A percentile compares a stretch with the other conserved stretches of the same genome.
Evolutionary conservation across 1,284 basidiomycete species (phyloP).

Genomic region (Bondarzewia mesenterica): DNA sequence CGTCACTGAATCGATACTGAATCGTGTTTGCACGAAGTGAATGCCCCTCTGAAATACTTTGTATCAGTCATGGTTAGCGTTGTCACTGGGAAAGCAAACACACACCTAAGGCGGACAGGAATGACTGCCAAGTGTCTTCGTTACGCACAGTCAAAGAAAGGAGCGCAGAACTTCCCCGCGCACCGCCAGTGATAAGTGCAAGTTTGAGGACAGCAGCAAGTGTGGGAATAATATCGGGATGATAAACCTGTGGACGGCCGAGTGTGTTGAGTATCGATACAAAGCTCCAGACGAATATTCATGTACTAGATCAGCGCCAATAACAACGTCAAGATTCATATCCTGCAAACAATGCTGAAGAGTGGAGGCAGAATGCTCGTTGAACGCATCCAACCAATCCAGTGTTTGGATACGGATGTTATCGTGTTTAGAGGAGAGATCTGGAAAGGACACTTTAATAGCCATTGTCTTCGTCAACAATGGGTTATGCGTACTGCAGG

Average conservation of each 20-base stretch:
- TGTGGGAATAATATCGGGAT: conserved; percentile 51
- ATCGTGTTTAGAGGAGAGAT: conserved; percentile 41
- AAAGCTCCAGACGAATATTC: conserved; percentile 1
- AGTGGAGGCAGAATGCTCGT: conserved; percentile 19
- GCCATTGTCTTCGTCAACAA: not conserved
- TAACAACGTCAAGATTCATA: conserved; percentile 42
- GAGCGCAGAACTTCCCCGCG: conserved; percentile 26
- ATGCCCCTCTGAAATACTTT: conserved; percentile 3
- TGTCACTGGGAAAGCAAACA: not conserved
- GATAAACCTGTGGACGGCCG: conserved; percentile 48
- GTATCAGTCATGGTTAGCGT: not conserved
- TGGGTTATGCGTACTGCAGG: conserved; percentile 48
- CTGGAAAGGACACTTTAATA: conserved; percentile 24
- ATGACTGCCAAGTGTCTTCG: conserved; percentile 31
- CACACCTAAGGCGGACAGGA: conserved; percentile 18
- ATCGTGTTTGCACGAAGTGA: conserved; percentile 3
- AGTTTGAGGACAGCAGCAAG: conserved; percentile 44
- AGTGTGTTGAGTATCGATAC: not conserved
- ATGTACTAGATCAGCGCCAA: conserved; percentile 65
- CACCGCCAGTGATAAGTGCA: conserved; percentile 27
- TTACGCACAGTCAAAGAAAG: conserved; percentile 54
- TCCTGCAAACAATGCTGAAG: conserved; percentile 29
- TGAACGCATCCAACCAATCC: conserved; percentile 60
- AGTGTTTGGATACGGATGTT: conserved; percentile 35
- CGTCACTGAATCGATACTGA: not conserved